Evolutionary conservation across 1,284 basidiomycete genomes (phyloP).

Genomic region (Melampsora americana): DNA sequence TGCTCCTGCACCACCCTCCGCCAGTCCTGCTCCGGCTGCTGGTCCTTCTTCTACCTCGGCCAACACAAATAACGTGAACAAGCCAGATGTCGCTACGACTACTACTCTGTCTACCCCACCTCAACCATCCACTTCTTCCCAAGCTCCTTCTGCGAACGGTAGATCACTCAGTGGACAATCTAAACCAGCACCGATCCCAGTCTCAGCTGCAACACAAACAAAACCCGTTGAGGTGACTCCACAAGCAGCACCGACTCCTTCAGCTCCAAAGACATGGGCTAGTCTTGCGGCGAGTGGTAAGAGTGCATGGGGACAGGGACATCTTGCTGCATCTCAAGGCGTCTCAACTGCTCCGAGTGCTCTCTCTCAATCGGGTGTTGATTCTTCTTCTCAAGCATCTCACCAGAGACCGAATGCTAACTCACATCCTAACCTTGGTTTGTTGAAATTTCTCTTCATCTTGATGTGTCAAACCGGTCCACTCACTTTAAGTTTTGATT

Average conservation of each 20-base stretch:
- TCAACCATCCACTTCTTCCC: constrained; percentile 44
- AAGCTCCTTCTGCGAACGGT: constrained; percentile 49
- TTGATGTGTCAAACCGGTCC: constrained; percentile 58
- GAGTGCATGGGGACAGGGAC: constrained; percentile 72
- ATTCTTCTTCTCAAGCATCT: constrained; percentile 52
- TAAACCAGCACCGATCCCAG: constrained; percentile 53
- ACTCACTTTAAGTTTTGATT: too few relatives aligned
- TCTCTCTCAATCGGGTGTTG: constrained; percentile 61
- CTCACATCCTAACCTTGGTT: constrained; percentile 26
- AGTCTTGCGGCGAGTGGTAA: constrained; percentile 76
- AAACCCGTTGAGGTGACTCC: constrained; percentile 51
- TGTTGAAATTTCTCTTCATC: constrained; percentile 7
- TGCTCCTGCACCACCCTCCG: constrained; percentile 53
- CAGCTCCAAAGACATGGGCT: constrained; percentile 78
- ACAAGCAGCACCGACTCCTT: constrained; percentile 60
- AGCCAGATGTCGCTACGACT: constrained; percentile 2
- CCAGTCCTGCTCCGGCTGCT: constrained; percentile 51
- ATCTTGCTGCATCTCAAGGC: constrained; percentile 69
- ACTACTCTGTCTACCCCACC: constrained; percentile 9
- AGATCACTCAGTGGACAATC: constrained; percentile 39
- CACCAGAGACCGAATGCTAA: constrained; percentile 41
- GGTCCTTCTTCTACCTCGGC: constrained; percentile 49
- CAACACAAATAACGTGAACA: neutral
- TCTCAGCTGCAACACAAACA: constrained; percentile 50
- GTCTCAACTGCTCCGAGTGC: constrained; percentile 61